Conservation (phyloP, 306 rosid genomes). For the Sophora flavescens region DNA sequence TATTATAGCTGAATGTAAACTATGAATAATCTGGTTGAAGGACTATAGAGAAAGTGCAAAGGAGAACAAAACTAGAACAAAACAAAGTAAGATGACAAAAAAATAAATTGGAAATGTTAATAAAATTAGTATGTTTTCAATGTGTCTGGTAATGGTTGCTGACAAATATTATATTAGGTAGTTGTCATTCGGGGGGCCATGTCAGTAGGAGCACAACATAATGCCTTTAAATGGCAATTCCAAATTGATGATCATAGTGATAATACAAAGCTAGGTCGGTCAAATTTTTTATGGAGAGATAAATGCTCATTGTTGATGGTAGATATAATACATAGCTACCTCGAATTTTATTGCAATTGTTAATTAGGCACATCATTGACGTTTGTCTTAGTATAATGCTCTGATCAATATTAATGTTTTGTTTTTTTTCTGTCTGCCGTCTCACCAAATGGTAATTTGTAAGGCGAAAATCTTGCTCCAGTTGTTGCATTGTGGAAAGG, state of each 20-base stretch:
- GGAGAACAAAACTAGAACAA: slow-evolving; percentile 3
- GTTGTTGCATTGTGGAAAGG: slow-evolving; percentile 44
- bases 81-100: slow-evolving; percentile 32
- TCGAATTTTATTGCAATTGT: slow-evolving; percentile 38
- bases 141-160: slow-evolving; percentile 36
- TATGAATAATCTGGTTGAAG: not conserved
- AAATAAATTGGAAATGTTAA: not conserved
- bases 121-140: slow-evolving; percentile 22
- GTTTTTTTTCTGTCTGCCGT: slow-evolving; percentile 41
- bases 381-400: slow-evolving; percentile 13
- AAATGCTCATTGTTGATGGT: slow-evolving; percentile 26
- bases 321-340: slow-evolving; percentile 34
- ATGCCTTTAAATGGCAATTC: slow-evolving; percentile 33
- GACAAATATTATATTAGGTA: slow-evolving; percentile 60
- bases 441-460: slow-evolving; percentile 26
- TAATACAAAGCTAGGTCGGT: slow-evolving; percentile 35
- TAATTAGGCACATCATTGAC: slow-evolving; percentile 32
- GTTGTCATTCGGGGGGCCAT: slow-evolving; percentile 48
- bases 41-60: not conserved
- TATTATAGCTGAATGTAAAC: not conserved
- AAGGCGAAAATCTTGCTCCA: slow-evolving; percentile 39
- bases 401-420: not conserved
- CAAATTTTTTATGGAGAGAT: slow-evolving; percentile 30
- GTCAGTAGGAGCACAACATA: slow-evolving; percentile 35
- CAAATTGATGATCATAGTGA: slow-evolving; percentile 17